These are phyloP conservation scores for Alternaria burnsii DNA, from an alignment of 2,329 filamentous ascomycete species.

Conservation along the genomic window DNA sequence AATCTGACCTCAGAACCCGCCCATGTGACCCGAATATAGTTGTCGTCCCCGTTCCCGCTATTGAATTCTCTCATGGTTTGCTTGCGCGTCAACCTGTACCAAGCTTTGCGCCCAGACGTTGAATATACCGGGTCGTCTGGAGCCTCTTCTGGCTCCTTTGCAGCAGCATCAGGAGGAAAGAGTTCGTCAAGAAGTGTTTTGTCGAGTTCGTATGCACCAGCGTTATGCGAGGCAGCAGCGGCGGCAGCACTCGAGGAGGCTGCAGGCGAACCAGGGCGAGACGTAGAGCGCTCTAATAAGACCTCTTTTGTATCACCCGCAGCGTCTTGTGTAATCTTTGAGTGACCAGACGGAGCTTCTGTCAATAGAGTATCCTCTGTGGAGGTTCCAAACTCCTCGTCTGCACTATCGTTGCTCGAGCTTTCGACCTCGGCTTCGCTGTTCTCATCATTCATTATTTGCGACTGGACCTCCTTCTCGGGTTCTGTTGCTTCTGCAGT, in stretches of 20 bases:
- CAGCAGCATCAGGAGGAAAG: conserved; percentile 28
- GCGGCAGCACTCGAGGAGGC: neutral
- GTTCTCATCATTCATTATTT: neutral
- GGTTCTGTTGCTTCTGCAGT: neutral
- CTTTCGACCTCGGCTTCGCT: neutral
- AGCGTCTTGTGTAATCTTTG: neutral
- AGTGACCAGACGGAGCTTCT: neutral
- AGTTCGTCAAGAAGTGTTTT: conserved; percentile 35
- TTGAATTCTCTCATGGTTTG: conserved; percentile 52
- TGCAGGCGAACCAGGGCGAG: neutral
- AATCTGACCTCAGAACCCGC: conserved; percentile 41
- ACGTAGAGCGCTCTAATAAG: neutral
- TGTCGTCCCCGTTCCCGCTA: conserved; percentile 44
- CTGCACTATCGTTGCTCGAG: conserved; percentile 9
- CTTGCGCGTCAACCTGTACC: conserved; percentile 51
- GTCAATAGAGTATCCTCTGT: conserved; percentile 12
- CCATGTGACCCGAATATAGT: conserved; percentile 52
- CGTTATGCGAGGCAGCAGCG: neutral
- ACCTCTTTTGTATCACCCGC: neutral
- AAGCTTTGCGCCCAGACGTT: conserved; percentile 49
- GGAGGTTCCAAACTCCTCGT: conserved; percentile 11
- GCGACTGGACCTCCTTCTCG: neutral
- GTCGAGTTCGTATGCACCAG: conserved; percentile 20
- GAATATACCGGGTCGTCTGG: conserved; percentile 45
- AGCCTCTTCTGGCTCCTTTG: conserved; percentile 21